Evolutionary conservation across 208 protist species (phyloP), one percentile per base, ranked within the genome.

Genomic region (Leishmania tropica): DNA sequence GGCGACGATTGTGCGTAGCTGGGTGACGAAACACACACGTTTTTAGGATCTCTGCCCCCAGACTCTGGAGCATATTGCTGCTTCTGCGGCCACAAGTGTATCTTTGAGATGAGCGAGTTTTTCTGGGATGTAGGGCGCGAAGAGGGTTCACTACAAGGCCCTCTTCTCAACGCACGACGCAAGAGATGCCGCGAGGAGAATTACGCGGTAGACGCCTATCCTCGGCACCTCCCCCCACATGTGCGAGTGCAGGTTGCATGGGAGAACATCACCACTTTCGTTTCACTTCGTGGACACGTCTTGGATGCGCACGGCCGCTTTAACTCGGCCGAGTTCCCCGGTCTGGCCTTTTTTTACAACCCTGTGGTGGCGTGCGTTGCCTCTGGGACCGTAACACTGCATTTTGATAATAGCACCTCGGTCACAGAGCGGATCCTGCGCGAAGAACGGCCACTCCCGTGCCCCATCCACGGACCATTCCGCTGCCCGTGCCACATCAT

Each of bases 391-490:
- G 75, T 83, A 15, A 77, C 80, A 58, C 83, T 86, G 53, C 53
- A 80, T 6, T 56, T 86, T 1, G 45, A 51, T n/a, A 70, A 83
- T 35, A 45, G 17, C 28, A 45, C 45, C 1, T 11, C 65, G 2
- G 72, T 53, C 7, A 48, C 42, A 7, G 65, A 75, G 62, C 54
- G 56, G 31, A 76, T 86, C 19, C 6, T 42, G 72, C 47, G 76
- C 35, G 42, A 83, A 31, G 76, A 42, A 3, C 64, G 78, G 0
- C 73, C 60, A 35, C 67, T 62, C 13, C 84, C 89, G 40, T 94
- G 91, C 80, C 86, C 82, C 13, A 47, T 85, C 7, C 91, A 94
- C 60, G 91, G 91, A 5, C 91, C 91, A 15, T 94, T 94, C 76
- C 80, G 83, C 17, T 94, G 91, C 68, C 84, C 87, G 21, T 94